Evolutionary conservation across 2,329 filamentous ascomycete species (phyloP).

Genomic region (Rosellinia necatrix): DNA sequence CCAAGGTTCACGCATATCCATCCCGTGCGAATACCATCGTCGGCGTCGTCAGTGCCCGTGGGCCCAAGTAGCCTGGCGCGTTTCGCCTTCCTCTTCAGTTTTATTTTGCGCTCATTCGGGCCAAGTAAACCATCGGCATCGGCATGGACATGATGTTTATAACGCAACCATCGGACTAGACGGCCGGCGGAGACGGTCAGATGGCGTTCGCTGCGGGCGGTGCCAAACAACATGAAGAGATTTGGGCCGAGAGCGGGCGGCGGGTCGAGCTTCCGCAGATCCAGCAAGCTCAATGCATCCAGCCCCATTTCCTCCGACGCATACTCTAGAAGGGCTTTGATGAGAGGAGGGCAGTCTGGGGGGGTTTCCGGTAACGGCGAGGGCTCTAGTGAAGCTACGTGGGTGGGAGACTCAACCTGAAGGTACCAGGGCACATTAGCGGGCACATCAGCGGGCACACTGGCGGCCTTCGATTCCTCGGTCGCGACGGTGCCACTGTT

Average conservation of each 20-base stretch:
- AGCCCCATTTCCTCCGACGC: slow-evolving; percentile 84
- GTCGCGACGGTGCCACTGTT: slow-evolving; percentile 5
- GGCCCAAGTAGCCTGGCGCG: slow-evolving; percentile 80
- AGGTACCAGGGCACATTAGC: slow-evolving; percentile 74
- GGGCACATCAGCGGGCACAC: slow-evolving; percentile 10
- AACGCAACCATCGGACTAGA: slow-evolving; percentile 84
- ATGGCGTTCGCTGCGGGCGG: slow-evolving; percentile 89
- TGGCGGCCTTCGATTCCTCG: neutral
- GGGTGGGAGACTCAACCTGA: slow-evolving; percentile 66
- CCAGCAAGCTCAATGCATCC: slow-evolving; percentile 78
- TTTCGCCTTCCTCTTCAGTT: slow-evolving; percentile 78
- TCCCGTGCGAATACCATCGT: slow-evolving; percentile 88
- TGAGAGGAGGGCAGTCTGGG: slow-evolving; percentile 69
- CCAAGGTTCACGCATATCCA: slow-evolving; percentile 97
- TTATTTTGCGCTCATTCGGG: slow-evolving; percentile 87
- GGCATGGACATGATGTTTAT: slow-evolving; percentile 71
- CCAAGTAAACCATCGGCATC: slow-evolving; percentile 87
- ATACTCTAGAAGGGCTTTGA: slow-evolving; percentile 75
- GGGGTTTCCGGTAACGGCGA: slow-evolving; percentile 61
- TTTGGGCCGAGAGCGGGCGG: slow-evolving; percentile 86
- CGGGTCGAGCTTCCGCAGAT: slow-evolving; percentile 82
- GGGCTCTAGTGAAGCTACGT: slow-evolving; percentile 53
- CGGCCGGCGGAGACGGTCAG: slow-evolving; percentile 88
- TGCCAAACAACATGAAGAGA: slow-evolving; percentile 90
- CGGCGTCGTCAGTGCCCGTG: slow-evolving; percentile 64